A percentile compares a stretch with the other conserved stretches of the same genome.
Evolutionary conservation across 371 early-diverging fungal genomes (phyloP).

Genomic region (Haplosporangium sp.): DNA sequence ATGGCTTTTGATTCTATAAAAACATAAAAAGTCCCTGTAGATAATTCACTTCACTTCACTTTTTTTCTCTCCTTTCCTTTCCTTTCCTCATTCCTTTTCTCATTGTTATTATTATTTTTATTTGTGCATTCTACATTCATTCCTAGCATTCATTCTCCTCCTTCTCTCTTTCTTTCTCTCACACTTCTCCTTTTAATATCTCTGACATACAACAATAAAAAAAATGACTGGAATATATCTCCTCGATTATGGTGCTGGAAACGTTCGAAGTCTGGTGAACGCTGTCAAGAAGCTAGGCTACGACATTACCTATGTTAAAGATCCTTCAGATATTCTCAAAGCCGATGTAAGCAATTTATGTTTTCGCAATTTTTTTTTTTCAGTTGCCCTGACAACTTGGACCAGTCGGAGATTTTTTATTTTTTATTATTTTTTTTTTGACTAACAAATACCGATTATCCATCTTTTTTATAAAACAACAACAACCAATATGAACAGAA

Average conservation of each 20-base stretch:
- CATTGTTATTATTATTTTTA: no score
- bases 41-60: not conserved
- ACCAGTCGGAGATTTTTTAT: conserved; percentile 29
- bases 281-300: conserved; percentile 91
- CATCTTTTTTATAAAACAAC: not conserved
- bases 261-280: conserved; percentile 95
- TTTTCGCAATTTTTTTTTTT: not conserved
- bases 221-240: conserved; percentile 76
- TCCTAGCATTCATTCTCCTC: not conserved
- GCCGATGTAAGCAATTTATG: conserved; percentile 80
- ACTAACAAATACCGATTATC: not conserved
- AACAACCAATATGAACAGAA: conserved; percentile 64
- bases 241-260: conserved; percentile 98
- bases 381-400: not conserved
- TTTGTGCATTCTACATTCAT: not conserved
- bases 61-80: not conserved
- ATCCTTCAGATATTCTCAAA: conserved; percentile 82
- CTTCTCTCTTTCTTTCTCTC: not conserved
- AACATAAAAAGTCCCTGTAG: not conserved
- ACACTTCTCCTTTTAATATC: not conserved
- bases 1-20: not conserved
- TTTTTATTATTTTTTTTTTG: not conserved
- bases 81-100: not conserved
- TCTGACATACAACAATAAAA: not conserved
- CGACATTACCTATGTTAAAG: conserved; percentile 81